phyloP scores from a whole-genome alignment of 2,329 filamentous ascomycete species.

The Hypomyces perniciosus region DNA sequence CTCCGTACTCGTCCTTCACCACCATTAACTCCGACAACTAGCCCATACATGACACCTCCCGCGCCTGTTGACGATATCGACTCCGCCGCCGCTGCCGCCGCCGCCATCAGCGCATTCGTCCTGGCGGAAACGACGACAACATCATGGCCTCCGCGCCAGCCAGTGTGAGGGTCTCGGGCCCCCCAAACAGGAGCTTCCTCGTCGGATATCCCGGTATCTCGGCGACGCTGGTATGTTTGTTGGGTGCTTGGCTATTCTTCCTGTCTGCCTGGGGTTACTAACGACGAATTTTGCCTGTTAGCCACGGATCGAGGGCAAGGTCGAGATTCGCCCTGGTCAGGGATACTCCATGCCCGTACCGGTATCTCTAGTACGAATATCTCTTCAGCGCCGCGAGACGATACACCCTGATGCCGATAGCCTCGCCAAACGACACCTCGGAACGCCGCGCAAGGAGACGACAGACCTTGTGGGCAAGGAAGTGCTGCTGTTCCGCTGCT shows the following conservation, averaged over 20 bases:
- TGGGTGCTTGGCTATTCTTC: slow-evolving; percentile 12
- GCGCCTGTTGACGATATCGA: slow-evolving; percentile 3
- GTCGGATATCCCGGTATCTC: slow-evolving; percentile 98
- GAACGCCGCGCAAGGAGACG: slow-evolving; percentile 83
- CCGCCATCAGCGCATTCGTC: slow-evolving; percentile 8
- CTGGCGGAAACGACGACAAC: slow-evolving; percentile 9
- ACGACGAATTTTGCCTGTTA: slow-evolving; percentile 30
- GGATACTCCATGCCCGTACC: slow-evolving; percentile 85
- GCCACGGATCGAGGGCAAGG: slow-evolving; percentile 96
- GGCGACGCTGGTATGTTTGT: slow-evolving; percentile 76
- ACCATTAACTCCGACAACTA: too few relatives aligned
- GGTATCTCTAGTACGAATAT: slow-evolving; percentile 90
- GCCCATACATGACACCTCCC: background rate
- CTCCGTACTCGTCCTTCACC: too few relatives aligned
- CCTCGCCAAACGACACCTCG: slow-evolving; percentile 84
- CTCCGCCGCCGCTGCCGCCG: slow-evolving; percentile 1
- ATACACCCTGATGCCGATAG: slow-evolving; percentile 96
- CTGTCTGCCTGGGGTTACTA: background rate
- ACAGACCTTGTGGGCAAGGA: slow-evolving; percentile 94
- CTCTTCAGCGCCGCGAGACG: slow-evolving; percentile 85
- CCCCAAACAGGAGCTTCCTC: slow-evolving; percentile 93
- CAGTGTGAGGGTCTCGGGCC: slow-evolving; percentile 86
- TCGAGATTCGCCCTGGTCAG: slow-evolving; percentile 84
- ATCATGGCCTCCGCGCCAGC: slow-evolving; percentile 31
- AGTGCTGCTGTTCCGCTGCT: slow-evolving; percentile 82